Conservation (phyloP, 2,329 filamentous ascomycete genomes). For the Microdochium trichocladiopsis region DNA sequence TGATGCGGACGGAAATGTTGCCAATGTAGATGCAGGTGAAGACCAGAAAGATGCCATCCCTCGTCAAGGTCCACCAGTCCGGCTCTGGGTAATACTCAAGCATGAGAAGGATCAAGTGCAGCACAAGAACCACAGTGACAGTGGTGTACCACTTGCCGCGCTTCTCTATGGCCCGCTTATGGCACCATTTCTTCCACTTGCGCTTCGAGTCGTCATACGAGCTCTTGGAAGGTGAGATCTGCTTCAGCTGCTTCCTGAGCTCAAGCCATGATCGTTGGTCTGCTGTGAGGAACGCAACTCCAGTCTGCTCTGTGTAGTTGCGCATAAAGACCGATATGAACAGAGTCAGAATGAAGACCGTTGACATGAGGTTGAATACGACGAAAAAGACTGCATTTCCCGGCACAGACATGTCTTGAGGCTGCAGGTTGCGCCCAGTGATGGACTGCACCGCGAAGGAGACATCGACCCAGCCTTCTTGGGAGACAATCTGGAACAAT, state of each 20-base stretch:
- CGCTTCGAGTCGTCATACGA: conserved; percentile 72
- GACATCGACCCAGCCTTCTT: conserved; percentile 97
- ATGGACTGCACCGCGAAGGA: conserved; percentile 79
- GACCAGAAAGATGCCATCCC: conserved; percentile 71
- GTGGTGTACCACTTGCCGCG: conserved; percentile 83
- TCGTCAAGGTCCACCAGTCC: conserved; percentile 58
- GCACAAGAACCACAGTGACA: conserved; percentile 70
- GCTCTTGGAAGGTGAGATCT: conserved; percentile 91
- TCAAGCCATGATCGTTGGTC: conserved; percentile 98
- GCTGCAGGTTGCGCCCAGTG: conserved; percentile 69
- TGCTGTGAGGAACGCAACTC: conserved; percentile 89
- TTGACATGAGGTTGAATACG: conserved; percentile 90
- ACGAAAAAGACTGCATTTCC: conserved; percentile 94
- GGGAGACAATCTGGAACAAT: conserved; percentile 96
- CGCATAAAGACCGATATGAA: conserved; percentile 99
- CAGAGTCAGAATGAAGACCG: conserved; percentile 91
- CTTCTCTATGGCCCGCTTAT: conserved; percentile 89
- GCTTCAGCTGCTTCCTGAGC: conserved; percentile 80
- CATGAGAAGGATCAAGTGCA: conserved; percentile 78
- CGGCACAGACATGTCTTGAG: conserved; percentile 58
- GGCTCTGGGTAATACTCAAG: conserved; percentile 79
- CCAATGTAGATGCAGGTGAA: conserved; percentile 77
- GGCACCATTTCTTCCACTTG: conserved; percentile 88
- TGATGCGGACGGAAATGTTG: conserved; percentile 77
- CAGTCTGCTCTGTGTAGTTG: conserved; percentile 97